Base-by-base conservation (phyloP, 768 basidiomycete genomes). In the Tremella fuciformis region DNA sequence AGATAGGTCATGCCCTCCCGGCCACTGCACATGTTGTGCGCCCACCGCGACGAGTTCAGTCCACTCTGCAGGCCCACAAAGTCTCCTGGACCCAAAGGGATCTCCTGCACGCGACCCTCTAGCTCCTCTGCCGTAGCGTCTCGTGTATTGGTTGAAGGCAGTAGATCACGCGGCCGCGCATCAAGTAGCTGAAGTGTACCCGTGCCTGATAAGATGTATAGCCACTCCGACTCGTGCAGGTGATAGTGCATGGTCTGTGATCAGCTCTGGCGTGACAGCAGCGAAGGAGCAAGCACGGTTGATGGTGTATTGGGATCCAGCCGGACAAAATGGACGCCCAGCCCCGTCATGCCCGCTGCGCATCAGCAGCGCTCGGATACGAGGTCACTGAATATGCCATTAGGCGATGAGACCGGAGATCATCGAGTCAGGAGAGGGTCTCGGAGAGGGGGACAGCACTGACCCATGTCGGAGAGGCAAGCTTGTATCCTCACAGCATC, bases 51-150 rank as follows among this genome's bases (percentile, higher is more conserved):
- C n/a, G 57, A 37, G 4, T 13, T 4, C 16, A 25, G 7, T 4
- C 57, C 57, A 46, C 42, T 51, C 37, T 51, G 57, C 25, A 59
- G 47, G 9, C 57, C 57, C 3, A 59, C 46, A 21, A 59, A 59
- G 40, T 59, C 57, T 39, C 57, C 57, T 3, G 41, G 50, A 11
- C 22, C 25, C 9, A 59, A 25, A 22, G 2, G 4, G 8, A 39
- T 26, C 26, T 59, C 50, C 29, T 59, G 6, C n/a, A 46, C 26
- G 2, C 13, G 25, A 34, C 11, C 29, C 11, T 34, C 6, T 11
- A 34, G 29, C 29, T 34, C 29, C n/a, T n/a, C n/a, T 18, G 42
- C 15, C 6, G 22, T 46, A 4, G 42, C 42, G 42, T 46, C 42
- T 15, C 6, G 29, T 15, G 6, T n/a, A 15, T 46, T 15, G 6